phyloP scores from a whole-genome alignment of 75 land plant genomes.

The Azolla pinnata region DNA sequence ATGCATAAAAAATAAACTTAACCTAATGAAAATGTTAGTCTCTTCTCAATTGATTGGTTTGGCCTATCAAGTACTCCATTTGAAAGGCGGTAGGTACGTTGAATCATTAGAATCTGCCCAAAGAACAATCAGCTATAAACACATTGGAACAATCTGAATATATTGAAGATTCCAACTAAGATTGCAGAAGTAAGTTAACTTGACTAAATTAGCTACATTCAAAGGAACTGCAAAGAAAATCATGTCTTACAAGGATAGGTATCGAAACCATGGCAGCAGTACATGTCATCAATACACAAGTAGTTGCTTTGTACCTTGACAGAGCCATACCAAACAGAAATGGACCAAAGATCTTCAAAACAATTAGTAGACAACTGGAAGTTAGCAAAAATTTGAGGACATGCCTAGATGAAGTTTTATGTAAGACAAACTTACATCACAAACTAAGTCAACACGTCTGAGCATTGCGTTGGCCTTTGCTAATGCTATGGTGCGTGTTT shows the following conservation, averaged over 20 bases:
- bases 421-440: conserved; percentile 19
- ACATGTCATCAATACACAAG: conserved; percentile 20
- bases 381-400: background rate
- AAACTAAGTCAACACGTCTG: conserved; percentile 29
- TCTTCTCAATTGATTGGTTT: background rate
- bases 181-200: too few relatives aligned
- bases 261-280: conserved; percentile 21
- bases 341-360: conserved; percentile 35
- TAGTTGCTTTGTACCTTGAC: conserved; percentile 21
- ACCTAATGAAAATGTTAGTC: background rate
- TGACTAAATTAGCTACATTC: background rate
- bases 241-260: conserved; percentile 23
- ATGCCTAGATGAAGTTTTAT: background rate
- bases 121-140: conserved; percentile 1
- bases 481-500: conserved; percentile 25
- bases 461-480: conserved; percentile 37
- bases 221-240: background rate
- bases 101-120: conserved; percentile 9
- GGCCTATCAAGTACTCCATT: conserved; percentile 20
- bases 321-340: conserved; percentile 25
- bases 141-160: too few relatives aligned
- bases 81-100: conserved; percentile 12
- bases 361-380: background rate
- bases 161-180: too few relatives aligned
- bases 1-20: background rate